Evolutionary conservation across 345 rosid genomes (phyloP), one percentile per base, ranked within the genome.

Genomic region (Populus davidiana): DNA sequence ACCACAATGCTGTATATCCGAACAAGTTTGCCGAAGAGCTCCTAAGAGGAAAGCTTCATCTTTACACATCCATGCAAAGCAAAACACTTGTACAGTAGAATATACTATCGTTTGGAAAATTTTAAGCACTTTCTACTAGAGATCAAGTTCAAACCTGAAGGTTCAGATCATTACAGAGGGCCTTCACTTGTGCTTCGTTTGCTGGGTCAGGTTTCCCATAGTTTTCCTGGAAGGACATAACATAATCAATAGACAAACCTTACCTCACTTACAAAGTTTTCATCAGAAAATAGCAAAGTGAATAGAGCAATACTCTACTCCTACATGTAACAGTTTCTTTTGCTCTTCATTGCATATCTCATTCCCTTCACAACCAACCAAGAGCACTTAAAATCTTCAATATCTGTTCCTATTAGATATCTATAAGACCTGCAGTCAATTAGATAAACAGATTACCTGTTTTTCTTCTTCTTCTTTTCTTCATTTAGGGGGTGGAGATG

Each of bases 191-290:
- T 35, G 88, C 84, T n/a, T 90, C 93, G 81, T 85, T 86, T 31
- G 78, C 79, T 10, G 91, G 88, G 72, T 90, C 89, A 9, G 85
- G 78, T 83, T 90, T 93, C 67, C 98, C 98, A 43, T 93, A 92
- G 87, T 88, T 89, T 71, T 92, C 98, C 97, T 93, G 86, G 39
- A 72, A 74, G 49, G 47, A 63, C 39, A 49, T 16, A 18, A 17
- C 67, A 76, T 9, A 35, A 21, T 11, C 23, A 39, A 50, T 71
- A 75, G 35, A 18, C 8, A 13, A 47, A 50, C 17, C 43, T 33
- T 33, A 47, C 25, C 27, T 50, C 5, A 7, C 13, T 8, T 44
- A 5, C 36, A 4, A 4, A 33, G 36, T 33, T 33, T 33, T 5
- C 17, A 39, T 14, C 23, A 12, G 18, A 2, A 49, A 62, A 27